Evolutionary conservation across 228 moss, liverwort and hornwort species (phyloP).

Genomic region (Sphagnum fallax): DNA sequence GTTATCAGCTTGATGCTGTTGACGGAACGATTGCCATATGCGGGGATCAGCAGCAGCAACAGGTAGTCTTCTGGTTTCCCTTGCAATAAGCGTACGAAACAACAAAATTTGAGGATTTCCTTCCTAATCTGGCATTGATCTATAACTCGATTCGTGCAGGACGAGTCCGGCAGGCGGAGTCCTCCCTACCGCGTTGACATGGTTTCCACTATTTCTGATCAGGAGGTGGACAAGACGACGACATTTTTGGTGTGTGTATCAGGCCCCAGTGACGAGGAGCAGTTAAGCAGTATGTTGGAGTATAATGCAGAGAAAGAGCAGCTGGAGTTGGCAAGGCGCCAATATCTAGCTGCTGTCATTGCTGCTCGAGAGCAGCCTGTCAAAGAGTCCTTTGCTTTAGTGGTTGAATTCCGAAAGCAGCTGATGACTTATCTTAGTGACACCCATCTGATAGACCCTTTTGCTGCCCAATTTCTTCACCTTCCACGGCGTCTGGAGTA

Average conservation of each 20-base stretch:
- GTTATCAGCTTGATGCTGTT: constrained; percentile 67
- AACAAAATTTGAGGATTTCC: not conserved
- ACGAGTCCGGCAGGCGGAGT: not conserved
- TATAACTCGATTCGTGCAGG: not conserved
- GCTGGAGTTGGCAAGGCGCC: constrained; percentile 38
- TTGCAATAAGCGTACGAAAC: not conserved
- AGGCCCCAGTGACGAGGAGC: not conserved
- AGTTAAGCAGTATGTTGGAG: not conserved
- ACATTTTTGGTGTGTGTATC: not conserved
- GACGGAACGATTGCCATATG: constrained; percentile 36
- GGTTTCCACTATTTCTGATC: not conserved
- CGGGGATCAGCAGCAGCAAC: constrained; percentile 8
- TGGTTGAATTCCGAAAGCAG: constrained; percentile 63
- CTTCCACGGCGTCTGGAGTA: too few relatives aligned
- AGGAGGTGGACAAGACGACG: not conserved
- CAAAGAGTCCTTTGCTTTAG: constrained; percentile 46
- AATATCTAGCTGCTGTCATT: constrained; percentile 51
- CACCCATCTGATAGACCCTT: constrained; percentile 11
- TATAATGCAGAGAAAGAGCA: constrained; percentile 40
- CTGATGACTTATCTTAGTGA: constrained; percentile 28
- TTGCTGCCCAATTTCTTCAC: too few relatives aligned
- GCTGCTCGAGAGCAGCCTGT: constrained; percentile 53
- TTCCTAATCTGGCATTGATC: not conserved
- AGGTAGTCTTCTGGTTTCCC: not conserved
- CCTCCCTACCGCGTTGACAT: not conserved